These are phyloP conservation scores for Boletus huronensis DNA, from an alignment of 768 basidiomycete species.

Conservation along the genomic window DNA sequence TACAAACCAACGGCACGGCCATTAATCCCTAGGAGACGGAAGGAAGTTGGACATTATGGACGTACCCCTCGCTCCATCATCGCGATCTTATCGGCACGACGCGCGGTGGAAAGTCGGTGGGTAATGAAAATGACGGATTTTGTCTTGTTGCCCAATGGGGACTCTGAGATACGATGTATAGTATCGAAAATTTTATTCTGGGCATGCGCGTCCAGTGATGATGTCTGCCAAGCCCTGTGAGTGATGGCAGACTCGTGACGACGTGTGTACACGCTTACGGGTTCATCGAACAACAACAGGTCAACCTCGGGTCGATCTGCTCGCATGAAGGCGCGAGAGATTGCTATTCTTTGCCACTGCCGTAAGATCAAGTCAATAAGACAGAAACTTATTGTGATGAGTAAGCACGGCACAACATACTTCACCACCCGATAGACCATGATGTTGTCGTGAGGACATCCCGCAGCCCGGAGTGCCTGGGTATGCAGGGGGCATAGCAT, in stretches of 20 bases:
- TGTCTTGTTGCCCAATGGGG: slow-evolving; percentile 49
- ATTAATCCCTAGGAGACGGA: slow-evolving; percentile 17
- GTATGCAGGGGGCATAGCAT: slow-evolving; percentile 38
- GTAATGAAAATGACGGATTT: slow-evolving; percentile 84
- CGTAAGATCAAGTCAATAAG: slow-evolving; percentile 13
- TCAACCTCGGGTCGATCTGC: slow-evolving; percentile 72
- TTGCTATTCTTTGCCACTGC: slow-evolving; percentile 85
- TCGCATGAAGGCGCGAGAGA: slow-evolving; percentile 86
- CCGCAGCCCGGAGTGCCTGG: slow-evolving; percentile 29
- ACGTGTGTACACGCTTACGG: slow-evolving; percentile 44
- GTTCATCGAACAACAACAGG: slow-evolving; percentile 81
- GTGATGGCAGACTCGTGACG: neutral
- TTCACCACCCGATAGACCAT: slow-evolving; percentile 83
- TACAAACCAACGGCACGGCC: slow-evolving; percentile 29
- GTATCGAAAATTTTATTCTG: slow-evolving; percentile 79
- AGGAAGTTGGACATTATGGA: slow-evolving; percentile 12
- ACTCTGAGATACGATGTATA: slow-evolving; percentile 60
- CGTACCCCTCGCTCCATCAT: slow-evolving; percentile 77
- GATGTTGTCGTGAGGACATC: slow-evolving; percentile 40
- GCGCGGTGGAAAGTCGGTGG: slow-evolving; percentile 76
- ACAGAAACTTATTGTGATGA: slow-evolving; percentile 13
- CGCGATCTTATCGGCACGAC: slow-evolving; percentile 80
- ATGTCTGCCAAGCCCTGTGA: slow-evolving; percentile 48
- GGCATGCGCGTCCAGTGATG: slow-evolving; percentile 74
- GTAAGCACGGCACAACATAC: slow-evolving; percentile 38